Conservation (phyloP, 768 basidiomycete species). For the Mycena olivaceomarginata region DNA sequence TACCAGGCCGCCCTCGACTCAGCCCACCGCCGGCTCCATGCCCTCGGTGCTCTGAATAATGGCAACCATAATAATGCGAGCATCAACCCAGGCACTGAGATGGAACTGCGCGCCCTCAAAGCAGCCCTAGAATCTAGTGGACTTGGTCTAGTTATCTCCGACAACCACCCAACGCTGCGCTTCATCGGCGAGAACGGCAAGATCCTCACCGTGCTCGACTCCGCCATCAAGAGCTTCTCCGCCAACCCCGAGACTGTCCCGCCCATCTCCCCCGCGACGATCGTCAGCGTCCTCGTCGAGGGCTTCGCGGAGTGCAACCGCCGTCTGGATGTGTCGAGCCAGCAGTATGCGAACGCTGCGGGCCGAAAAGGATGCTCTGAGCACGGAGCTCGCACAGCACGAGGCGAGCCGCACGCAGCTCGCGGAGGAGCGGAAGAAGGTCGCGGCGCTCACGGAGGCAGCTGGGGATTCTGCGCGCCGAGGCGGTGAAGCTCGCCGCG, state of each 20-base stretch:
- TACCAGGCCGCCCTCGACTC: background rate
- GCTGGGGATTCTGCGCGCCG: background rate
- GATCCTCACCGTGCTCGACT: background rate
- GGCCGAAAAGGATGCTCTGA: background rate
- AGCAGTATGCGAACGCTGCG: background rate
- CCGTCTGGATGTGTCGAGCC: background rate
- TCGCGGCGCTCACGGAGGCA: background rate
- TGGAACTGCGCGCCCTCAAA: constrained; percentile 18
- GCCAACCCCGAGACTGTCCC: background rate
- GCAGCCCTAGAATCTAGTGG: constrained; percentile 14
- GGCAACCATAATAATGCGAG: background rate
- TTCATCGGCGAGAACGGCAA: constrained; percentile 24
- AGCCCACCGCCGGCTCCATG: constrained; percentile 7
- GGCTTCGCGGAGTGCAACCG: constrained; percentile 4
- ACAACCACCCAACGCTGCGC: background rate
- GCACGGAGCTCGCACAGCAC: background rate
- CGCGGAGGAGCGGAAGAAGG: background rate
- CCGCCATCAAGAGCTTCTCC: background rate
- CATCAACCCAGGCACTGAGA: background rate
- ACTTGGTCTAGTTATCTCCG: background rate
- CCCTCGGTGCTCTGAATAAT: no score
- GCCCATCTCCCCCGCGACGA: constrained; percentile 25
- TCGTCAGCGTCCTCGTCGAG: constrained; percentile 27
- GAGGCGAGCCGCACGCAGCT: background rate
- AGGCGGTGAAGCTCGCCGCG: background rate